These are phyloP conservation scores for Selaginella moellendorffii DNA, from an alignment of 75 land plant species.

Conservation along the genomic window DNA sequence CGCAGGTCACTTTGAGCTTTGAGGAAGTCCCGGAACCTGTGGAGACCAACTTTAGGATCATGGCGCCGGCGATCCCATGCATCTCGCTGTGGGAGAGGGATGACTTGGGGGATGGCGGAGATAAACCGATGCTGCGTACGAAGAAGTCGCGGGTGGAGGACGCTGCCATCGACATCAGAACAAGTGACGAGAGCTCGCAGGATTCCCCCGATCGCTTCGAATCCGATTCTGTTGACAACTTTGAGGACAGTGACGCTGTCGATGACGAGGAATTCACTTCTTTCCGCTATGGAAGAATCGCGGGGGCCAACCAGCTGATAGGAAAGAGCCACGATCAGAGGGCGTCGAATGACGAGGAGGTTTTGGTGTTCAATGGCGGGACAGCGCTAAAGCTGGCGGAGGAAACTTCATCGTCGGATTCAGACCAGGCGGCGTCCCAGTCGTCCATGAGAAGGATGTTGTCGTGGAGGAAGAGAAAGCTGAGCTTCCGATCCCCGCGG, in stretches of 20 bases:
- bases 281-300: slow-evolving; percentile 61
- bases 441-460: slow-evolving; percentile 39
- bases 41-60: background rate
- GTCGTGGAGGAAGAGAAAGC: slow-evolving; percentile 70
- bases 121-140: too few species aligned
- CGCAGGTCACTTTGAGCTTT: background rate
- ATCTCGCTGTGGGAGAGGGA: background rate
- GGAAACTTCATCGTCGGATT: slow-evolving; percentile 24
- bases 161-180: background rate
- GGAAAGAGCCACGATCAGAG: too few species aligned
- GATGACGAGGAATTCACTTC: slow-evolving; percentile 29
- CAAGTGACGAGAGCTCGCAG: background rate
- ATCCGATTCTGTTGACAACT: slow-evolving; percentile 48
- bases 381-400: too few species aligned
- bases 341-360: too few species aligned
- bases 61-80: slow-evolving; percentile 10
- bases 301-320: slow-evolving; percentile 45
- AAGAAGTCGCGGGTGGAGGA: background rate
- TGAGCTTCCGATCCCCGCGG: slow-evolving; percentile 51
- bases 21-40: background rate
- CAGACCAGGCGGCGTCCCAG: slow-evolving; percentile 27
- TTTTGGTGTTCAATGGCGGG: too few species aligned
- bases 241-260: slow-evolving; percentile 39
- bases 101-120: background rate
- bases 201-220: slow-evolving; percentile 37